Base-by-base conservation (phyloP, 2,329 filamentous ascomycete species). In the Dissoconium aciculare region DNA sequence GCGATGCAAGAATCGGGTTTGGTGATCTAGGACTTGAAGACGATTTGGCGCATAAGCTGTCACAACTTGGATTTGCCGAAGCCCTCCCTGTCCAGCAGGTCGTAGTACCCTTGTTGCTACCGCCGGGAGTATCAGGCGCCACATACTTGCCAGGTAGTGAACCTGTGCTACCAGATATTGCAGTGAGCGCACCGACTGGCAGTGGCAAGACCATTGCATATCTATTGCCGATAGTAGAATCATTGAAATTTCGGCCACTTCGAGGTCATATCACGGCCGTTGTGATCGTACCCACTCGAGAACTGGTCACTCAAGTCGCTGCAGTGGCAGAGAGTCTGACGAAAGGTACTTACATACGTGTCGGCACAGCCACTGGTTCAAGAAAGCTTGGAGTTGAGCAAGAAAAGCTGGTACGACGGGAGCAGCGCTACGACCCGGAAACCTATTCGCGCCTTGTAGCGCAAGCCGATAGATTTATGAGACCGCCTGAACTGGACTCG, bases 131-230 rank as follows among this genome's bases (percentile, higher is more conserved):
- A 4, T 24, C 35, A 15, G 50, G 47, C 3, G 39, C 49, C 10
- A 35, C 23, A 3, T 50, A 35, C 28, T 16, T 42, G 3, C 39
- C 43, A 10, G 48, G 47, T 4, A 45, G 45, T 9, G 45, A 51
- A 21, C 30, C 30, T 13, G 33, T 49, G n/a, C 0, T 52, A 5
- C 65, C 68, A 25, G 89, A 98, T 52, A 57, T 98, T 4, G 77
- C 92, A 26, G 76, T 98, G 3, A 89, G 84, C 5, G 89, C 91
- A 0, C 80, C 87, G 1, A 98, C 89, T 0, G 89, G 89, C 5
- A 95, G 89, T 1, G 89, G 89, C 34, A 98, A 98, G 53, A 98
- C 89, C 0, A 56, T 98, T 11, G 79, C 87, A 0, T 98, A 98
- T 48, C 71, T 87, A 1, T 60, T 98, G 3, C 89, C 89, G 0